Evolutionary conservation across 106 monocot species (phyloP).

Genomic region (Allium sativum): DNA sequence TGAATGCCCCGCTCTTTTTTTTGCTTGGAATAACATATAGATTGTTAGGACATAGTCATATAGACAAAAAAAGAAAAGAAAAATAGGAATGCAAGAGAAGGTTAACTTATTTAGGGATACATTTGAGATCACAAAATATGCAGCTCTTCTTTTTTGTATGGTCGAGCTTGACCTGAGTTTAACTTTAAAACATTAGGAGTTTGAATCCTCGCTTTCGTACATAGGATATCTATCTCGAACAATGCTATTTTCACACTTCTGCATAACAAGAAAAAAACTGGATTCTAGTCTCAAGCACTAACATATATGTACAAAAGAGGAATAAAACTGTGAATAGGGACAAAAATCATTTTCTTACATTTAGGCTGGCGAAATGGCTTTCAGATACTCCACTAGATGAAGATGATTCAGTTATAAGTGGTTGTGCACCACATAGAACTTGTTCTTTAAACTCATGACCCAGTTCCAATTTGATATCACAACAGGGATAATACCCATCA

Average conservation of each 20-base stretch:
- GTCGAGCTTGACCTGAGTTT: conserved; percentile 23
- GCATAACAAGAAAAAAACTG: neutral
- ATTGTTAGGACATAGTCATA: no score
- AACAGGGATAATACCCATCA: conserved; percentile 35
- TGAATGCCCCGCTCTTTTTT: no score
- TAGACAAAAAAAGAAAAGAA: no score
- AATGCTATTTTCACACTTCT: conserved; percentile 1
- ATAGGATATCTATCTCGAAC: conserved; percentile 1
- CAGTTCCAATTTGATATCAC: conserved; percentile 20
- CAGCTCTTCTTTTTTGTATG: conserved; percentile 9
- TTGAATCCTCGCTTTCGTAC: conserved; percentile 39
- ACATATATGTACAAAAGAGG: neutral
- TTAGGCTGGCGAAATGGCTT: neutral
- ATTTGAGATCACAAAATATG: conserved; percentile 1
- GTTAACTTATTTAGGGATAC: neutral
- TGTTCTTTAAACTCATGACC: neutral
- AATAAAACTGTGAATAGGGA: neutral
- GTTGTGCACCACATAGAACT: neutral
- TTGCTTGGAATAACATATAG: no score
- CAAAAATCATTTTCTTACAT: conserved; percentile 9
- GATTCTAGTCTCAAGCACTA: neutral
- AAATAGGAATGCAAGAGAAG: neutral
- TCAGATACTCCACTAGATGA: neutral
- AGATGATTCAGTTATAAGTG: conserved; percentile 7
- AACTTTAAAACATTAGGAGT: conserved; percentile 54